phyloP scores from a whole-genome alignment of 108 stramenopile genomes.

The Licmophora abbreviata region DNA sequence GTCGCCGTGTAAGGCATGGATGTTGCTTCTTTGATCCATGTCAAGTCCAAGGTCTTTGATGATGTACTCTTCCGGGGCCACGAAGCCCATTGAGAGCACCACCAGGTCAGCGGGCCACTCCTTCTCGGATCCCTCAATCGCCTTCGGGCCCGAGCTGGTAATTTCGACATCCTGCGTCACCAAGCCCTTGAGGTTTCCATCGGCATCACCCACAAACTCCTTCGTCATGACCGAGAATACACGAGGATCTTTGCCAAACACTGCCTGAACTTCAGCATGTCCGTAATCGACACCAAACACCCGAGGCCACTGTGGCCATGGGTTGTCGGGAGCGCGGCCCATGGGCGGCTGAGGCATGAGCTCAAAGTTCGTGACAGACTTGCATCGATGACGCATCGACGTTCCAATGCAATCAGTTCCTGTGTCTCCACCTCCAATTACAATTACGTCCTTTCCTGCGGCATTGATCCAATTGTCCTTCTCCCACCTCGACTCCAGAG shows the following conservation, averaged over 20 bases:
- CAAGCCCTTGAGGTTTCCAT: constrained; percentile 90
- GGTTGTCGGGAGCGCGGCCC: constrained; percentile 88
- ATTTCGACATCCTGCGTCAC: constrained; percentile 93
- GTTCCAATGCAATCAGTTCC: constrained; percentile 98
- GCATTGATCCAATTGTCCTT: constrained; percentile 89
- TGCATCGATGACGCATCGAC: constrained; percentile 96
- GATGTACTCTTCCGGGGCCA: constrained; percentile 89
- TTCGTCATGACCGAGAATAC: constrained; percentile 94
- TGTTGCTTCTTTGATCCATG: constrained; percentile 90
- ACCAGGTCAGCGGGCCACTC: constrained; percentile 91
- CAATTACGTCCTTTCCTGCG: constrained; percentile 96
- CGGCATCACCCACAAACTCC: constrained; percentile 88
- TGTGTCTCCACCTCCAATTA: constrained; percentile 97
- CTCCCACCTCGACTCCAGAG: constrained; percentile 88
- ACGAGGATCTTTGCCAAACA: constrained; percentile 94
- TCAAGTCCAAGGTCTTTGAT: constrained; percentile 73
- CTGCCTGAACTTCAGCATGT: constrained; percentile 91
- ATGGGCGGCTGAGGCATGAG: constrained; percentile 91
- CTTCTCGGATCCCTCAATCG: constrained; percentile 84
- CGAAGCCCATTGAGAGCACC: constrained; percentile 94
- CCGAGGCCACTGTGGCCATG: constrained; percentile 98
- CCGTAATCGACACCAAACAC: constrained; percentile 96
- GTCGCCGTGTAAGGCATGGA: constrained; percentile 94
- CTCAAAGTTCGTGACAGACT: constrained; percentile 94
- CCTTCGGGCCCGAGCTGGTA: constrained; percentile 61